phyloP scores from a whole-genome alignment of 2,329 filamentous ascomycete species.

The Aspergillus floridensis region DNA sequence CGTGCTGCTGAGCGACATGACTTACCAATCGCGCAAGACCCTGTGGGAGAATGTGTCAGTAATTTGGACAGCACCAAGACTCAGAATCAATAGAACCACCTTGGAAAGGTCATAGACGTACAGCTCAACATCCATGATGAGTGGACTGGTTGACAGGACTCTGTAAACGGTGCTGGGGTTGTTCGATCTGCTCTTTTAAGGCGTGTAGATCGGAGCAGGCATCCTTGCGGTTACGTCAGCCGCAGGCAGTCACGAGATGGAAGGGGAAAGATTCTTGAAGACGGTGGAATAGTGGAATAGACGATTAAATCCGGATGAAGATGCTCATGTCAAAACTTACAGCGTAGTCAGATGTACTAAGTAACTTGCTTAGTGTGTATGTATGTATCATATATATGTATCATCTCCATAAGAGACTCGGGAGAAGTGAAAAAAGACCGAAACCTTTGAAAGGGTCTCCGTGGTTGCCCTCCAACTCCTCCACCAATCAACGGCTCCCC shows the following conservation, averaged over 20 bases:
- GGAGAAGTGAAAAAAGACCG: too few species aligned
- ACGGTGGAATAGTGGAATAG: neutral
- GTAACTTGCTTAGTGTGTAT: neutral
- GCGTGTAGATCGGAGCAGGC: neutral
- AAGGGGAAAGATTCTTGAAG: neutral
- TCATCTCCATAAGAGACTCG: too few species aligned
- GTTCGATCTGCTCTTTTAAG: neutral
- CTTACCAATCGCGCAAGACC: conserved; percentile 54
- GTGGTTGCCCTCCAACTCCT: neutral
- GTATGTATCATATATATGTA: too few species aligned
- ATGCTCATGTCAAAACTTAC: too few species aligned
- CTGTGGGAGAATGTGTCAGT: conserved; percentile 34
- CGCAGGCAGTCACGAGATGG: neutral
- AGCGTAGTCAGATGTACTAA: too few species aligned
- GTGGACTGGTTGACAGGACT: too few species aligned
- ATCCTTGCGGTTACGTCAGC: conserved; percentile 6
- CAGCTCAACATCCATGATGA: conserved; percentile 69
- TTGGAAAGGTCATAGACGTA: conserved; percentile 76
- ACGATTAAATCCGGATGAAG: too few species aligned
- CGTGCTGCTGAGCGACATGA: neutral
- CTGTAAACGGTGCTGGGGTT: neutral
- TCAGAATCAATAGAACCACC: conserved; percentile 32
- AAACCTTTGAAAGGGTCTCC: too few species aligned
- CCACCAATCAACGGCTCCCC: neutral
- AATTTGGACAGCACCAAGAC: neutral